phyloP scores from a whole-genome alignment of 2,329 filamentous ascomycete genomes.

The Pleochaeta shiraiana region DNA sequence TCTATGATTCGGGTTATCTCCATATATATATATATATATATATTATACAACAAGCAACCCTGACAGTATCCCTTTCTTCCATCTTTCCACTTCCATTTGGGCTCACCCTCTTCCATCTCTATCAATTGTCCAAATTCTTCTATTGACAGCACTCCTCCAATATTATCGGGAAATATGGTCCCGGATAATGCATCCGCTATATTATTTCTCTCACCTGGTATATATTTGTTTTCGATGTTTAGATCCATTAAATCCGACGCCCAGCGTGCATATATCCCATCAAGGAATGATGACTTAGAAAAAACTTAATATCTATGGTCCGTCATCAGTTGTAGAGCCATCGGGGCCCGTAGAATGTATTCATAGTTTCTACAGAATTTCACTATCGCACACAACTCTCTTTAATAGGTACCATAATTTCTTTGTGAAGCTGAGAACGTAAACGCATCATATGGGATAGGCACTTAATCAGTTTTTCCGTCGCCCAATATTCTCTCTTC shows the following conservation, averaged over 20 bases:
- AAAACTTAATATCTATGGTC: neutral
- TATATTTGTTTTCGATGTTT: neutral
- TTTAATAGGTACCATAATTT: slow-evolving; percentile 1
- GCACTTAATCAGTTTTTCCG: no score
- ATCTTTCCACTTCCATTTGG: neutral
- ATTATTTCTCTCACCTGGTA: neutral
- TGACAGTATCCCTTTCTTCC: neutral
- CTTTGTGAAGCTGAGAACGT: no score
- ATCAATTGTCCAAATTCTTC: neutral
- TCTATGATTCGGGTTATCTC: no score
- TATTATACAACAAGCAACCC: no score
- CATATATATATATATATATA: no score
- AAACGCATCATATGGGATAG: no score
- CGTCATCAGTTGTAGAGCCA: neutral
- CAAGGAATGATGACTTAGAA: neutral
- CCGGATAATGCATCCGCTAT: neutral
- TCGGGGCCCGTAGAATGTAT: neutral
- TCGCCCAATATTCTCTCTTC: neutral
- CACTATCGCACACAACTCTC: neutral
- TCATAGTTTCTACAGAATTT: neutral
- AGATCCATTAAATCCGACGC: neutral
- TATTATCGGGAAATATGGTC: neutral
- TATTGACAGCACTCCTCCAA: neutral
- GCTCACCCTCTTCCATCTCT: neutral
- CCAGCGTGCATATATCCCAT: neutral